Evolutionary conservation across 495 filamentous ascomycete genomes (phyloP).

Genomic region (Neurospora discreta): DNA sequence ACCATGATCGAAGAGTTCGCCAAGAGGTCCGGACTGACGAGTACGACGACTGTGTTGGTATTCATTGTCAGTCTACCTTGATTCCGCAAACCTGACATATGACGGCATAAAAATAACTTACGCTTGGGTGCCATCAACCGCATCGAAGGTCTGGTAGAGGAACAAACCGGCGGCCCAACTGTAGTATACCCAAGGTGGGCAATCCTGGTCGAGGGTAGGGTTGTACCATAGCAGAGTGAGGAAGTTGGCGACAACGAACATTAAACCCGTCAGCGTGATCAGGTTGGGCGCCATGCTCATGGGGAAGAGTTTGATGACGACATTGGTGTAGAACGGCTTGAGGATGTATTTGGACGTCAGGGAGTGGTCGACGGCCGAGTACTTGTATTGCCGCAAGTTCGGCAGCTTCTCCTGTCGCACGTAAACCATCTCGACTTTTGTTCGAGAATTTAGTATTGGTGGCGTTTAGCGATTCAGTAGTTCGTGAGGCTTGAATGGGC

Average conservation of each 20-base stretch:
- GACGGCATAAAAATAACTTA: constrained; percentile 31
- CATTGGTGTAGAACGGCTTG: constrained; percentile 94
- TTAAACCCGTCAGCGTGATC: constrained; percentile 86
- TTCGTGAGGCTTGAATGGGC: not conserved
- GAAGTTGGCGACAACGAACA: constrained; percentile 84
- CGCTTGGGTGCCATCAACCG: constrained; percentile 90
- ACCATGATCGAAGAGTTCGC: constrained; percentile 95
- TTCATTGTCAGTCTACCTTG: not conserved
- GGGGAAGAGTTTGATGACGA: constrained; percentile 88
- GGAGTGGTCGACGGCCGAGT: constrained; percentile 81
- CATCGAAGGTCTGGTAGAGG: constrained; percentile 96
- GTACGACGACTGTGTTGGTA: constrained; percentile 58
- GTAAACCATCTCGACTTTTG: constrained; percentile 52
- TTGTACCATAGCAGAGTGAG: constrained; percentile 93
- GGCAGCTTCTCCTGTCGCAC: constrained; percentile 82
- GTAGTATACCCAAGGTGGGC: constrained; percentile 88
- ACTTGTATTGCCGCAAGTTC: constrained; percentile 85
- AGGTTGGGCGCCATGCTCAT: constrained; percentile 83
- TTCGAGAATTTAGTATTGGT: not conserved
- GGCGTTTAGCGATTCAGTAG: not conserved
- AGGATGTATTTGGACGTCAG: constrained; percentile 80
- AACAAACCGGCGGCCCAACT: constrained; percentile 84
- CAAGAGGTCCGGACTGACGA: constrained; percentile 81
- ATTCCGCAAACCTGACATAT: not conserved
- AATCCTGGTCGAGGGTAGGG: constrained; percentile 86